These are phyloP conservation scores for Arbutus unedo DNA, from an alignment of 148 eudicot genomes.

Conservation along the genomic window DNA sequence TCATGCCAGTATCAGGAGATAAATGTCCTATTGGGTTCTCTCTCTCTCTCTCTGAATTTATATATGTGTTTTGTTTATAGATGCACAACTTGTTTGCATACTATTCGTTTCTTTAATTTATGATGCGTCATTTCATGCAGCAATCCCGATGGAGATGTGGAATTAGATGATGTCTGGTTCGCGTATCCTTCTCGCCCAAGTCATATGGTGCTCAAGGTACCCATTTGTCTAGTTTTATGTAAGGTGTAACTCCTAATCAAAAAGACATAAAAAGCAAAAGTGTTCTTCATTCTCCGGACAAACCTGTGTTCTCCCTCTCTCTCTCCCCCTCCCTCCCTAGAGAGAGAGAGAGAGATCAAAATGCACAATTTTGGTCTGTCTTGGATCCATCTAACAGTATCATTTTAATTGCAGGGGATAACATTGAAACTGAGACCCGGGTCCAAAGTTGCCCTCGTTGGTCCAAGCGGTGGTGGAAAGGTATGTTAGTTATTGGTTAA, in stretches of 20 bases:
- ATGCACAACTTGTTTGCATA: background rate
- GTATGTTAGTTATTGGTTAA: conserved; percentile 21
- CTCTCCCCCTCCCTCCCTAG: background rate
- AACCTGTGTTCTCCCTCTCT: background rate
- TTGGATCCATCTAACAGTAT: background rate
- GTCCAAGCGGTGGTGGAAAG: conserved; percentile 76
- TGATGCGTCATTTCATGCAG: conserved; percentile 13
- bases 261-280: background rate
- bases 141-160: conserved; percentile 53
- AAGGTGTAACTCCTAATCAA: background rate
- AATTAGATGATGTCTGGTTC: conserved; percentile 67
- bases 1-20: conserved; percentile 72
- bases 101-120: background rate
- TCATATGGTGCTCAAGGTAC: conserved; percentile 53
- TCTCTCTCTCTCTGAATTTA: conserved; percentile 4
- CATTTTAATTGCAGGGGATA: conserved; percentile 41
- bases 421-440: conserved; percentile 51
- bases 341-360: background rate
- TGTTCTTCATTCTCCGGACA: background rate
- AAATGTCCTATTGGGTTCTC: conserved; percentile 65
- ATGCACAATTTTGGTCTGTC: background rate
- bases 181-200: conserved; percentile 64
- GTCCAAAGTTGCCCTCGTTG: conserved; percentile 67
- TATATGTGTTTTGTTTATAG: too few species aligned
- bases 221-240: background rate